Percentiles rank a stretch among this genome's conserved stretches.
Conservation (phyloP, 202 grass and related monocot genomes). For the Panicum virgatum region DNA sequence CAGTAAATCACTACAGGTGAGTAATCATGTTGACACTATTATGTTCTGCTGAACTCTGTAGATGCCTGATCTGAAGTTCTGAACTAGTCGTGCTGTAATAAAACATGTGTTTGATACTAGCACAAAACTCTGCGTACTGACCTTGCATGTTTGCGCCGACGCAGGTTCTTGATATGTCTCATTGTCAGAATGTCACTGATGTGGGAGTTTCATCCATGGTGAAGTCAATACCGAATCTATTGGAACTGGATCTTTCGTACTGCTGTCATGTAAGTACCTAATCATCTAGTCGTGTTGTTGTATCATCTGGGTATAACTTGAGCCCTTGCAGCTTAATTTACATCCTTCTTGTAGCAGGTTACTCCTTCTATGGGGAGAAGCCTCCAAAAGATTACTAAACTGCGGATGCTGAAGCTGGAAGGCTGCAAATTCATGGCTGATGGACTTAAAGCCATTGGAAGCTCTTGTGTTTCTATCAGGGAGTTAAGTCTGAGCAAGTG, state of each 20-base stretch:
- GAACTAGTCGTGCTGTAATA: not conserved
- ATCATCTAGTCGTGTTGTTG: conserved; percentile 8
- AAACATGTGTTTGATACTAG: not conserved
- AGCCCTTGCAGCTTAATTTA: not conserved
- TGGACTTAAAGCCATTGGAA: conserved; percentile 64
- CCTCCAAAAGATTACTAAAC: conserved; percentile 48
- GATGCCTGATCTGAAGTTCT: not conserved
- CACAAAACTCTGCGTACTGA: conserved; percentile 7
- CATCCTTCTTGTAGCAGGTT: conserved; percentile 52
- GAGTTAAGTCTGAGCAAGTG: conserved; percentile 83
- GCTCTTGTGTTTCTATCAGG: conserved; percentile 58
- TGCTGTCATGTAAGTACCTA: conserved; percentile 62
- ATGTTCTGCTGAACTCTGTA: not conserved
- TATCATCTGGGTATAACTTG: conserved; percentile 24
- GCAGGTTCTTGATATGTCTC: conserved; percentile 81
- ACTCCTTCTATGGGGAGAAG: conserved; percentile 45
- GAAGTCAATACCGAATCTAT: conserved; percentile 50
- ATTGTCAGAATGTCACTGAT: conserved; percentile 50
- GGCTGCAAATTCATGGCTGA: conserved; percentile 56
- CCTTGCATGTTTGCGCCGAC: conserved; percentile 15
- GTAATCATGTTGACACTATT: not conserved
- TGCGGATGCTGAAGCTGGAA: conserved; percentile 70
- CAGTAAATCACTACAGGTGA: conserved; percentile 77
- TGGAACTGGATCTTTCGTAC: conserved; percentile 66
- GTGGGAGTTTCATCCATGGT: conserved; percentile 35